These are phyloP conservation scores for Colletotrichum echinochloae DNA, from an alignment of 2,329 filamentous ascomycete genomes.

Conservation along the genomic window DNA sequence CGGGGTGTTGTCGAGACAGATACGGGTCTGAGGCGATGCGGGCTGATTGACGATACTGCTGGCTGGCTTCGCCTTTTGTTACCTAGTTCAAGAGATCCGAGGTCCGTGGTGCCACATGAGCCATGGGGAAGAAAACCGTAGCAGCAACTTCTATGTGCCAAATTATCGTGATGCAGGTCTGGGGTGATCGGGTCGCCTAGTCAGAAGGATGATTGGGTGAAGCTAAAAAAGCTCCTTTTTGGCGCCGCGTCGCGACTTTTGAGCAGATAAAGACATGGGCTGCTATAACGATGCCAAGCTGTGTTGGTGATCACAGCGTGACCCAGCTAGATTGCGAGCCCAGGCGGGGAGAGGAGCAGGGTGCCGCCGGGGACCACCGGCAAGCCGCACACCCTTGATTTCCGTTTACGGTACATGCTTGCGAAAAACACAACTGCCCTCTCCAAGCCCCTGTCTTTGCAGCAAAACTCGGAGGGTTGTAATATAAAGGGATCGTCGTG, in stretches of 20 bases:
- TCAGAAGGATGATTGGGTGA: background rate
- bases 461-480: slow-evolving; percentile 25
- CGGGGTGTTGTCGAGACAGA: slow-evolving; percentile 16
- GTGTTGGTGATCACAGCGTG: slow-evolving; percentile 32
- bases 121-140: background rate
- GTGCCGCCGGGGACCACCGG: slow-evolving; percentile 34
- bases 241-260: background rate
- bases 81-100: background rate
- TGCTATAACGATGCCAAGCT: slow-evolving; percentile 27
- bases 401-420: slow-evolving; percentile 22
- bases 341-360: slow-evolving; percentile 17
- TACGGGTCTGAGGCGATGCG: background rate
- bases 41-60: background rate
- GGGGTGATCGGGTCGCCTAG: slow-evolving; percentile 17
- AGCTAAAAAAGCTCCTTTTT: background rate
- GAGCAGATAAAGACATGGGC: slow-evolving; percentile 5
- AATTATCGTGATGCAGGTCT: slow-evolving; percentile 30
- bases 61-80: slow-evolving; percentile 19
- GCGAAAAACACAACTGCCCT: slow-evolving; percentile 23
- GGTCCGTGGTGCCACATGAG: slow-evolving; percentile 2
- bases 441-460: slow-evolving; percentile 21
- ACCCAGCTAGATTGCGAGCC: slow-evolving; percentile 26
- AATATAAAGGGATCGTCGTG: slow-evolving; percentile 27
- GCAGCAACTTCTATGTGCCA: background rate
- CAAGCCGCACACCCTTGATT: slow-evolving; percentile 22